A percentile compares a stretch with the other conserved stretches of the same genome.
phyloP scores from a whole-genome alignment of 2,329 filamentous ascomycete genomes.

The Ophidiomyces ophidiicola region DNA sequence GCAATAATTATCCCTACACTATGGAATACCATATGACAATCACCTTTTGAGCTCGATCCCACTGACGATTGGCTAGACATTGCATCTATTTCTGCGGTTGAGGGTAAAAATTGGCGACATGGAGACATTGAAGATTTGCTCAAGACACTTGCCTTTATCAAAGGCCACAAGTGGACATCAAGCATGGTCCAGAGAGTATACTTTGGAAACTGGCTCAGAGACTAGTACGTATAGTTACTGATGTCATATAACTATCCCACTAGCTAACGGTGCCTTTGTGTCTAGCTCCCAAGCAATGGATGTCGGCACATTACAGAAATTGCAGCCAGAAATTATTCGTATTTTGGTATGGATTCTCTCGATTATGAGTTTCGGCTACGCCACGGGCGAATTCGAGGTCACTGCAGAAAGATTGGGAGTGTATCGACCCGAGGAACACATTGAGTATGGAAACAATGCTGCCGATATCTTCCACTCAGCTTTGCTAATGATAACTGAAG shows the following conservation, averaged over 20 bases:
- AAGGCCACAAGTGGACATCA: slow-evolving; percentile 73
- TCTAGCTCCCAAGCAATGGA: slow-evolving; percentile 61
- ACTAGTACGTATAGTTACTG: slow-evolving; percentile 44
- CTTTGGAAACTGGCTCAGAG: slow-evolving; percentile 77
- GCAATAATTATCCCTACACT: not conserved
- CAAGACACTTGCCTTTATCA: slow-evolving; percentile 61
- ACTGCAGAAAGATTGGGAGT: slow-evolving; percentile 67
- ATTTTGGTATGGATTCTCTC: slow-evolving; percentile 71
- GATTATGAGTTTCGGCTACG: slow-evolving; percentile 71
- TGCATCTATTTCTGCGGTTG: slow-evolving; percentile 39
- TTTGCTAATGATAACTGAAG: slow-evolving; percentile 18
- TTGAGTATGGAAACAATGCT: slow-evolving; percentile 28
- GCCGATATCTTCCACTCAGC: not conserved
- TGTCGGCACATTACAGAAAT: slow-evolving; percentile 64
- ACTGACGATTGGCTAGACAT: slow-evolving; percentile 26
- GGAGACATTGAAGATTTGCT: slow-evolving; percentile 70
- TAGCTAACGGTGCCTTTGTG: not conserved
- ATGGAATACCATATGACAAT: no score
- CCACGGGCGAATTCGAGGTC: slow-evolving; percentile 75
- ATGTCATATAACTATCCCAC: not conserved
- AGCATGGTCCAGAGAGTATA: slow-evolving; percentile 67
- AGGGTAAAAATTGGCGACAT: slow-evolving; percentile 43
- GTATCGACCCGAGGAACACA: slow-evolving; percentile 59
- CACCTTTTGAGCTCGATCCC: not conserved
- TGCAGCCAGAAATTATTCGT: slow-evolving; percentile 65